Percentiles rank a stretch among this genome's conserved stretches.
These are phyloP conservation scores for Macrolepiota albuminosa DNA, from an alignment of 768 basidiomycete species.

Conservation along the genomic window DNA sequence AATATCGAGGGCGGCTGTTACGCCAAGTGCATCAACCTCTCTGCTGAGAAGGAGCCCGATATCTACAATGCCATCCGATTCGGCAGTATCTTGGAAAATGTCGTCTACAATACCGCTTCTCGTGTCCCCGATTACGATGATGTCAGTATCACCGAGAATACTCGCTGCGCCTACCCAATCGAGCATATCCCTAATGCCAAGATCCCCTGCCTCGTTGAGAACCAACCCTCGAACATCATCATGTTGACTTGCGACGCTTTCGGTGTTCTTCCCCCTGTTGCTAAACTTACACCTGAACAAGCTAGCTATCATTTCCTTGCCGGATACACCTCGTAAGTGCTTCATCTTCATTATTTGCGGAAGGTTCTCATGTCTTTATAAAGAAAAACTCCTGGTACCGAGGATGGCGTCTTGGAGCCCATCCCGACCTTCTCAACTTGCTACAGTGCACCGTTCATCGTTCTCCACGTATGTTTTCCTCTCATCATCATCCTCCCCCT, in stretches of 20 bases:
- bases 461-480: constrained; percentile 70
- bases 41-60: constrained; percentile 96
- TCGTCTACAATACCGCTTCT: constrained; percentile 85
- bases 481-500: not conserved
- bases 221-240: constrained; percentile 91
- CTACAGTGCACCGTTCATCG: constrained; percentile 99
- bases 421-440: constrained; percentile 99
- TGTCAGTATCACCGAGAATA: constrained; percentile 96
- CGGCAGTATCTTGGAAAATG: constrained; percentile 98
- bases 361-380: constrained; percentile 15
- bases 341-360: not conserved
- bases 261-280: constrained; percentile 95
- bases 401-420: constrained; percentile 96
- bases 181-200: constrained; percentile 94
- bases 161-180: constrained; percentile 98
- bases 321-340: constrained; percentile 84
- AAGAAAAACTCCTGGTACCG: constrained; percentile 97
- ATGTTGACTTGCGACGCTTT: constrained; percentile 98
- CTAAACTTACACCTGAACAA: constrained; percentile 88
- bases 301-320: constrained; percentile 98
- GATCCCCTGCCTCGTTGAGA: constrained; percentile 84
- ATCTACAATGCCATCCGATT: constrained; percentile 94
- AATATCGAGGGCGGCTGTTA: constrained; percentile 99
- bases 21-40: constrained; percentile 96
- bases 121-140: constrained; percentile 95